Base-by-base conservation (phyloP, 805 yeast genomes). In the Yarrowia osloensis region DNA sequence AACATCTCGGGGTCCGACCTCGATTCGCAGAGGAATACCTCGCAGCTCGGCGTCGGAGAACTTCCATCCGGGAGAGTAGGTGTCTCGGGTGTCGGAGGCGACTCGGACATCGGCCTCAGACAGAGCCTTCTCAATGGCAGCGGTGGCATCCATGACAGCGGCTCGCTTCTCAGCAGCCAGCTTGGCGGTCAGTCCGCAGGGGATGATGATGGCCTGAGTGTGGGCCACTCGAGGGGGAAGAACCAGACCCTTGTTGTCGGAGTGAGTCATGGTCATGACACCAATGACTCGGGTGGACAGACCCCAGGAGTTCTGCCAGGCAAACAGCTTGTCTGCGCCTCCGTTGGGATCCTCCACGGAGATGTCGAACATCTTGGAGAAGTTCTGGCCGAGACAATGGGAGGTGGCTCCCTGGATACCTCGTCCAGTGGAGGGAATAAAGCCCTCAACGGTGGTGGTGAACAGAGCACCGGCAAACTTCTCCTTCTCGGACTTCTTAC, bases 391-490 rank as follows among this genome's bases (percentile, higher is more conserved):
- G 77, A 95, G 83, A 77, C 93, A 95, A 82, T 95, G 99, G 42
- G 98, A 92, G 40, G 99, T 95, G 69, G 94, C 99, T 80, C 98
- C 99, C 82, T 95, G 99, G 73, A 95, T 95, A 84, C 98, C 99
- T 84, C 99, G 90, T 74, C 99, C 99, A 67, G 98, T 95, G 70
- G 97, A 90, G 73, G 97, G 97, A 74, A 95, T 91, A 77, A 90
- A 95, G 72, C 98, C 98, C 81, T 95, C 99, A 73, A 88, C 88
- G 52, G 99, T 93, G 67, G 98, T 91, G 70, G 98, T 94, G 83
- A 86, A 95, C 73, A 86, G 86, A 77, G 97, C 97, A 78, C 99
- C 99, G 47, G 99, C 99, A 74, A 95, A 95, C 82, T 91, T 93
- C 83, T 95, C 99, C 81, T 94, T 93, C 77, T 90, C 97, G 68